These are phyloP conservation scores for Lupinus albus DNA, from an alignment of 306 rosid species.

Conservation along the genomic window DNA sequence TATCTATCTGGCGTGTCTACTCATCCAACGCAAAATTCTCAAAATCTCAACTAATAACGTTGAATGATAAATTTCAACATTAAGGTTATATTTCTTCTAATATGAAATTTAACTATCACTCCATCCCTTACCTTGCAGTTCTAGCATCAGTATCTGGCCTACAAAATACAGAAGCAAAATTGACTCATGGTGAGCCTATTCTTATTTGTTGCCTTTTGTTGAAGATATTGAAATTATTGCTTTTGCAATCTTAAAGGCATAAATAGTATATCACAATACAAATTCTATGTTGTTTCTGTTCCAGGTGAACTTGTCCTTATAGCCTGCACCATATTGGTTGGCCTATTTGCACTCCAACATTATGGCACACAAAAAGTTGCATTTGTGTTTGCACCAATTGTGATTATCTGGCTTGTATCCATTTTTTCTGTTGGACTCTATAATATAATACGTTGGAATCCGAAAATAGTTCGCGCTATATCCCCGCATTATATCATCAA, in stretches of 20 bases:
- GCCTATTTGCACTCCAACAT: constrained; percentile 87
- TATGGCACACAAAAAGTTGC: constrained; percentile 82
- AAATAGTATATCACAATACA: constrained; percentile 20
- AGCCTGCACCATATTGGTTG: constrained; percentile 76
- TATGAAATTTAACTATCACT: not conserved
- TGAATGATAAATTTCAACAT: not conserved
- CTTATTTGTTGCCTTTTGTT: constrained; percentile 5
- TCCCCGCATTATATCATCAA: constrained; percentile 72
- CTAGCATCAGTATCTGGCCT: constrained; percentile 81
- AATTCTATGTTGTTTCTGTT: constrained; percentile 26
- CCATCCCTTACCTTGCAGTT: constrained; percentile 53
- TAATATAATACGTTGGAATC: constrained; percentile 77
- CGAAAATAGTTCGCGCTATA: constrained; percentile 59
- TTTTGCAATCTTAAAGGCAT: not conserved
- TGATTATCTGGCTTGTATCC: constrained; percentile 71
- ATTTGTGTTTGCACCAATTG: constrained; percentile 76
- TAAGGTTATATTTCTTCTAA: constrained; percentile 9
- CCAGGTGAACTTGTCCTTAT: constrained; percentile 70
- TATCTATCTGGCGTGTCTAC: too few species aligned
- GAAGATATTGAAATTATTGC: constrained; percentile 9
- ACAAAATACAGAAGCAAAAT: constrained; percentile 54
- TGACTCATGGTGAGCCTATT: constrained; percentile 55
- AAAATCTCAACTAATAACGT: too few species aligned
- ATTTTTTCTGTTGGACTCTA: constrained; percentile 76
- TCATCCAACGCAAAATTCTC: too few species aligned